Conservation (phyloP, 2,329 filamentous ascomycete genomes). For the Massarina eburnea region DNA sequence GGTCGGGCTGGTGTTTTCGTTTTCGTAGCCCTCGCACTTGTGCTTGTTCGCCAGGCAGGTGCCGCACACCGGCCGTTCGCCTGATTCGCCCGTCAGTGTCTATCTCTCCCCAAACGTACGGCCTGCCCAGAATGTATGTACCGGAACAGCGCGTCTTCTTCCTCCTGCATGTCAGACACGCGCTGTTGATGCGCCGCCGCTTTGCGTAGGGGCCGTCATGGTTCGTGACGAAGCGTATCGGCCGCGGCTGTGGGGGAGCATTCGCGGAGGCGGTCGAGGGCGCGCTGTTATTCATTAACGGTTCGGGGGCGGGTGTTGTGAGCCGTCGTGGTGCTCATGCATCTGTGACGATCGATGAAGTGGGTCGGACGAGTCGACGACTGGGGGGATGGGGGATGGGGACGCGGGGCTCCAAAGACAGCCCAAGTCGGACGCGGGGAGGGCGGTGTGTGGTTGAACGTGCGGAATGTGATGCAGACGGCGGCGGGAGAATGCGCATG, state of each 20-base stretch:
- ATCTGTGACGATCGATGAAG: no score
- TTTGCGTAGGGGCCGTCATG: constrained; percentile 46
- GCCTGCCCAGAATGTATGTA: constrained; percentile 39
- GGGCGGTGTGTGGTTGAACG: no score
- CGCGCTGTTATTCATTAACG: constrained; percentile 39
- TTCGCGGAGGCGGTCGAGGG: constrained; percentile 29
- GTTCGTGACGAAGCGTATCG: constrained; percentile 47
- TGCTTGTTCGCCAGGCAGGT: constrained; percentile 53
- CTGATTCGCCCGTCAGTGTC: constrained; percentile 16
- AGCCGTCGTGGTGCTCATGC: background rate
- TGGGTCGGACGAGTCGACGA: constrained; percentile 3
- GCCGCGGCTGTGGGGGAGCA: constrained; percentile 36
- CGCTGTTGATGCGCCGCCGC: constrained; percentile 44
- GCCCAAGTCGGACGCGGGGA: background rate
- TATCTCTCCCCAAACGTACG: no score
- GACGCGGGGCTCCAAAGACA: no score
- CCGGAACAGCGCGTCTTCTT: constrained; percentile 55
- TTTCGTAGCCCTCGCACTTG: constrained; percentile 51
- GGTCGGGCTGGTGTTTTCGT: constrained; percentile 32
- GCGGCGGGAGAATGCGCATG: no score
- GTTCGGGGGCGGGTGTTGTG: constrained; percentile 8
- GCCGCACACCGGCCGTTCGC: constrained; percentile 46
- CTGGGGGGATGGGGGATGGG: constrained; percentile 8
- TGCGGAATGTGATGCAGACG: no score
- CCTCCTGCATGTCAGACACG: constrained; percentile 51